Evolutionary conservation across 306 rosid species (phyloP).

Genomic region (Styphnolobium japonicum): DNA sequence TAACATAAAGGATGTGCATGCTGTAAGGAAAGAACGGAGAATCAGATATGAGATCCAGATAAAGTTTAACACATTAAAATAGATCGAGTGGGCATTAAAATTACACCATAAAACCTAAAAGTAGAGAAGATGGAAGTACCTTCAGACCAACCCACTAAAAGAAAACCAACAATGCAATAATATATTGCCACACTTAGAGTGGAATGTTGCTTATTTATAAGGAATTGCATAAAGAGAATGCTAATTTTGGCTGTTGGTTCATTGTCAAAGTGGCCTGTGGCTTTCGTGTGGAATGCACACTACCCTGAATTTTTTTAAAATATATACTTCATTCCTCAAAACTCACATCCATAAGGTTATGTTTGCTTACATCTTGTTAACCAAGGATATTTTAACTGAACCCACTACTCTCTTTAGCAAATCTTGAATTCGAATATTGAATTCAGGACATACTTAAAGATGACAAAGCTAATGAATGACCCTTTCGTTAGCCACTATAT

Average conservation of each 20-base stretch:
- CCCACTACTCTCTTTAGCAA: background rate
- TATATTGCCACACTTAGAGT: background rate
- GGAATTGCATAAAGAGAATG: background rate
- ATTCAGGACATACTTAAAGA: background rate
- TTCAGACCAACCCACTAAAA: background rate
- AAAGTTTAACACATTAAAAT: no score
- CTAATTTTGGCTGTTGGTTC: background rate
- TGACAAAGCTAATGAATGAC: background rate
- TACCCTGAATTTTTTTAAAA: background rate
- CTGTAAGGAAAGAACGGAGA: no score
- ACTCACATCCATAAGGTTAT: background rate
- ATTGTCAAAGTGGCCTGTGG: conserved; percentile 15
- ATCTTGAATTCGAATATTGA: no score
- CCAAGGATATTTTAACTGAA: background rate
- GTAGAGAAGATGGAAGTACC: no score
- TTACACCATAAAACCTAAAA: no score
- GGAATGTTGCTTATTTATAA: background rate
- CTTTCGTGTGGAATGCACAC: conserved; percentile 20
- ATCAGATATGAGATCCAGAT: no score
- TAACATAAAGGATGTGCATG: no score
- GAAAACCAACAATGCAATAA: background rate
- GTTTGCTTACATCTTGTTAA: background rate
- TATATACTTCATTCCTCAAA: no score
- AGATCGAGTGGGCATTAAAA: no score
- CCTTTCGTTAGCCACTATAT: background rate